Evolutionary conservation across 495 filamentous ascomycete species (phyloP).

Genomic region (Penicillium roqueforti): DNA sequence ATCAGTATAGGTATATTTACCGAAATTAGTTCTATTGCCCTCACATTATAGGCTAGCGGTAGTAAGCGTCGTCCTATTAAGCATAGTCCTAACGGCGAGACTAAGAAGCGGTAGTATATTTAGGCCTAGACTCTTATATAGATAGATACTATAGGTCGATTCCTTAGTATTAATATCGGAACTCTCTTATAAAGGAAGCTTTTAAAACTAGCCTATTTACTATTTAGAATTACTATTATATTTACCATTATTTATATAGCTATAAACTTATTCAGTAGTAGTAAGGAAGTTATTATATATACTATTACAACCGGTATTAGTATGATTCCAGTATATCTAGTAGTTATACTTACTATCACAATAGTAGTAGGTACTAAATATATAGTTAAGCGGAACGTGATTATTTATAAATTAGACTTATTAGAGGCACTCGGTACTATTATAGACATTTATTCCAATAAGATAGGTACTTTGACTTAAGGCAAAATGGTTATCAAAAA

Average conservation of each 20-base stretch:
- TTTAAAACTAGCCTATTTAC: slow-evolving; percentile 57
- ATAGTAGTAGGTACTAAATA: slow-evolving; percentile 59
- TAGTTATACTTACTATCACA: slow-evolving; percentile 62
- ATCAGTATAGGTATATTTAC: slow-evolving; percentile 61
- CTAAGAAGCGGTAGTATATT: slow-evolving; percentile 52
- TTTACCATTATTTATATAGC: slow-evolving; percentile 57
- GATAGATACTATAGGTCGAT: slow-evolving; percentile 57
- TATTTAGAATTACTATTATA: slow-evolving; percentile 56
- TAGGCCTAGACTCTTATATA: slow-evolving; percentile 56
- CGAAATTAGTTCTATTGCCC: slow-evolving; percentile 60
- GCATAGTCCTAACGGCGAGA: slow-evolving; percentile 43
- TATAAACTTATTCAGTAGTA: slow-evolving; percentile 47
- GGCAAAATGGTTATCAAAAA: slow-evolving; percentile 77
- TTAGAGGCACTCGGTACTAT: slow-evolving; percentile 82
- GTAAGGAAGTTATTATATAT: slow-evolving; percentile 55
- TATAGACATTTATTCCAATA: slow-evolving; percentile 89
- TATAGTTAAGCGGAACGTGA: slow-evolving; percentile 60
- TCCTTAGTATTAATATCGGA: slow-evolving; percentile 58
- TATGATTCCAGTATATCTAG: slow-evolving; percentile 59
- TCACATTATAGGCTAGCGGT: slow-evolving; percentile 43
- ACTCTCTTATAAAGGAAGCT: slow-evolving; percentile 58
- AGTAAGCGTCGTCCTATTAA: slow-evolving; percentile 38
- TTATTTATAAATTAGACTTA: slow-evolving; percentile 61
- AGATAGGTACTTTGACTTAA: slow-evolving; percentile 75
- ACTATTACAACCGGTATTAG: slow-evolving; percentile 56